Conservation (phyloP, 225 moss, liverwort and hornwort species). For the Lunularia cruciata region DNA sequence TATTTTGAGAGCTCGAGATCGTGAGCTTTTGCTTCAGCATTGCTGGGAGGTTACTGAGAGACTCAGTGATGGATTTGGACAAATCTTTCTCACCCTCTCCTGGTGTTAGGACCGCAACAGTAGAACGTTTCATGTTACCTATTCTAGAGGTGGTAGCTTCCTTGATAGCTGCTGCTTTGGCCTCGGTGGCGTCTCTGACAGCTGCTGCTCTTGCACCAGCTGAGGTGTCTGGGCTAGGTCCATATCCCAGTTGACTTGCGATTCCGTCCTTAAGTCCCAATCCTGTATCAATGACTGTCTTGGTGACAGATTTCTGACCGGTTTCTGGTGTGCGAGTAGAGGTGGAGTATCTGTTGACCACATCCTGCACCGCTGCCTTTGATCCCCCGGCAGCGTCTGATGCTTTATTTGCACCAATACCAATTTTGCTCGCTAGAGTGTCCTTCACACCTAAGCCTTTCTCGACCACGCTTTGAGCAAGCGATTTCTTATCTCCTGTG, state of each 20-base stretch:
- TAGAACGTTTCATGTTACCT: neutral
- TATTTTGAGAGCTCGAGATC: no score
- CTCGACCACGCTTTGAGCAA: constrained; percentile 2
- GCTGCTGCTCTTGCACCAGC: constrained; percentile 16
- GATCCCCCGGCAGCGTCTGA: neutral
- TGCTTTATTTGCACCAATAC: neutral
- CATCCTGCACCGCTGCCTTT: constrained; percentile 12
- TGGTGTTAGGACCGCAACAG: neutral
- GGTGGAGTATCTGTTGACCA: constrained; percentile 17
- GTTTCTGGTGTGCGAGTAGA: neutral
- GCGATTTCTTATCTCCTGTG: neutral
- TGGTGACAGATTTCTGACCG: constrained; percentile 4
- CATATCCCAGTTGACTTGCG: constrained; percentile 19
- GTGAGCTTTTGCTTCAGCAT: no score
- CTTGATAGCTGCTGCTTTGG: neutral
- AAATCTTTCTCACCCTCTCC: constrained; percentile 26
- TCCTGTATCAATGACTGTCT: constrained; percentile 10
- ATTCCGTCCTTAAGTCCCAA: constrained; percentile 19
- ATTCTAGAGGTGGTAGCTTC: neutral
- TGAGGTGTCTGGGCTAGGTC: constrained; percentile 16
- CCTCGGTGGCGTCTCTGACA: constrained; percentile 4
- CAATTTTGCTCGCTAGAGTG: constrained; percentile 8
- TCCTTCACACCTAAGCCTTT: constrained; percentile 7
- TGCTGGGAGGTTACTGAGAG: constrained; percentile 12
- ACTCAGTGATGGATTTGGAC: constrained; percentile 23